Percentiles rank a stretch among this genome's conserved stretches.
Conservation (phyloP, 2,329 filamentous ascomycete genomes). For the Parastagonospora avenae region DNA sequence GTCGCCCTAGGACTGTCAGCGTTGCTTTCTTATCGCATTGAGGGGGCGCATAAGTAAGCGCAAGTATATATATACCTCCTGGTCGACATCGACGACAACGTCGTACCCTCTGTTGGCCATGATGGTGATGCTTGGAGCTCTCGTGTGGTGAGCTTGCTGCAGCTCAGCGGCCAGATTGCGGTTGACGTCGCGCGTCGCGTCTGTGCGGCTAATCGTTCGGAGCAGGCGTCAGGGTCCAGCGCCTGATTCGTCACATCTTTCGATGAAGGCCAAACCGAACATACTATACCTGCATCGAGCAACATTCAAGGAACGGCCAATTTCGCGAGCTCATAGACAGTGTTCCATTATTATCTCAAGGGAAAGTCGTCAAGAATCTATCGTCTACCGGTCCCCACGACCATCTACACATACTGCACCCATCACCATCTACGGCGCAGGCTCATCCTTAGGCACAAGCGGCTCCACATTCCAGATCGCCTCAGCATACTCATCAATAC, state of each 20-base stretch:
- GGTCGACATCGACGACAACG: constrained; percentile 96
- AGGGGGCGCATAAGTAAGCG: background rate
- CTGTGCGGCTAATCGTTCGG: constrained; percentile 26
- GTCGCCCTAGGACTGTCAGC: constrained; percentile 71
- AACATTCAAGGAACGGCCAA: too few species aligned
- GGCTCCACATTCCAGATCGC: constrained; percentile 97
- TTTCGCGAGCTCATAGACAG: too few species aligned
- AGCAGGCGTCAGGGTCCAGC: constrained; percentile 17
- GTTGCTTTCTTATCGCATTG: background rate
- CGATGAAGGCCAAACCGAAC: too few species aligned
- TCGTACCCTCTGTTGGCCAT: constrained; percentile 93
- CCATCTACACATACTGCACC: background rate
- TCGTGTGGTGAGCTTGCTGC: constrained; percentile 24
- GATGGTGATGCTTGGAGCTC: constrained; percentile 13
- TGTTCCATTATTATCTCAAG: too few species aligned
- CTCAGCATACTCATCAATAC: constrained; percentile 97
- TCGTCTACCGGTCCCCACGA: too few species aligned
- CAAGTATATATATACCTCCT: constrained; percentile 68
- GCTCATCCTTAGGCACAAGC: constrained; percentile 54
- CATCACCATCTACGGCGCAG: constrained; percentile 15
- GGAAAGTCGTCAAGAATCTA: too few species aligned
- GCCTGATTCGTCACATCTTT: constrained; percentile 12
- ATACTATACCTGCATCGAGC: too few species aligned
- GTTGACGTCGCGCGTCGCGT: constrained; percentile 34
- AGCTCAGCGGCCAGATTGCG: constrained; percentile 42